Evolutionary conservation across 2,329 filamentous ascomycete genomes (phyloP).

Genomic region (Diplocarpon rosae): DNA sequence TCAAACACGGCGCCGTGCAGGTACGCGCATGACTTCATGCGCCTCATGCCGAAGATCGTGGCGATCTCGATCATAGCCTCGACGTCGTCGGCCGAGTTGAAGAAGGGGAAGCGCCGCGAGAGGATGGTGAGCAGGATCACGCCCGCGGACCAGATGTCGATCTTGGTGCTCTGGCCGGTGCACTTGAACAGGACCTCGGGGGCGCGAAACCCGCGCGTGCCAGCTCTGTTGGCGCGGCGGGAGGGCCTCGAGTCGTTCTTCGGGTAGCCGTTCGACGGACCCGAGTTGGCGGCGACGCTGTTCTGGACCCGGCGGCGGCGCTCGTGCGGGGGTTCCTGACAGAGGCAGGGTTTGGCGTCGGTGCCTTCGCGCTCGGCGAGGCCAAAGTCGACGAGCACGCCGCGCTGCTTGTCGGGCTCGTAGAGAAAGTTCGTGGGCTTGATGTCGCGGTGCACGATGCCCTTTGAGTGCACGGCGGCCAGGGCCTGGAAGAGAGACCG

Average conservation of each 20-base stretch:
- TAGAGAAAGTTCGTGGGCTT: constrained; percentile 98
- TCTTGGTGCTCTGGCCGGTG: constrained; percentile 83
- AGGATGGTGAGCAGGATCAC: constrained; percentile 96
- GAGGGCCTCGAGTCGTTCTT: constrained; percentile 84
- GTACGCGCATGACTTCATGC: constrained; percentile 73
- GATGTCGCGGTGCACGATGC: constrained; percentile 89
- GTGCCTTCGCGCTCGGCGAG: constrained; percentile 75
- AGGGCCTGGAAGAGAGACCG: constrained; percentile 79
- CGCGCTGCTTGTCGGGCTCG: constrained; percentile 66
- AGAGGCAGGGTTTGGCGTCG: constrained; percentile 73
- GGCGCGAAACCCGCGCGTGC: constrained; percentile 88
- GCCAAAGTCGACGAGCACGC: constrained; percentile 98
- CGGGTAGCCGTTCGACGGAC: constrained; percentile 59
- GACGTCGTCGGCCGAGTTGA: constrained; percentile 96
- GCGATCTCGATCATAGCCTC: constrained; percentile 97
- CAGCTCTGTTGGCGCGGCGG: constrained; percentile 83
- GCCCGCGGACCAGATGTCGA: constrained; percentile 94
- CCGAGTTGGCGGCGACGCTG: constrained; percentile 45
- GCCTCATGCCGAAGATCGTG: constrained; percentile 77
- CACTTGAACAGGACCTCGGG: constrained; percentile 97
- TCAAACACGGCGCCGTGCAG: constrained; percentile 89
- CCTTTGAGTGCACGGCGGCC: constrained; percentile 67
- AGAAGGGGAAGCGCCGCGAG: constrained; percentile 89
- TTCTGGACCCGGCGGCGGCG: constrained; percentile 49
- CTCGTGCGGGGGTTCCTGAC: constrained; percentile 51